Percentiles rank a stretch among this genome's conserved stretches.
These are phyloP conservation scores for Diplodia scrobiculata DNA, from an alignment of 2,329 filamentous ascomycete species.

Conservation along the genomic window DNA sequence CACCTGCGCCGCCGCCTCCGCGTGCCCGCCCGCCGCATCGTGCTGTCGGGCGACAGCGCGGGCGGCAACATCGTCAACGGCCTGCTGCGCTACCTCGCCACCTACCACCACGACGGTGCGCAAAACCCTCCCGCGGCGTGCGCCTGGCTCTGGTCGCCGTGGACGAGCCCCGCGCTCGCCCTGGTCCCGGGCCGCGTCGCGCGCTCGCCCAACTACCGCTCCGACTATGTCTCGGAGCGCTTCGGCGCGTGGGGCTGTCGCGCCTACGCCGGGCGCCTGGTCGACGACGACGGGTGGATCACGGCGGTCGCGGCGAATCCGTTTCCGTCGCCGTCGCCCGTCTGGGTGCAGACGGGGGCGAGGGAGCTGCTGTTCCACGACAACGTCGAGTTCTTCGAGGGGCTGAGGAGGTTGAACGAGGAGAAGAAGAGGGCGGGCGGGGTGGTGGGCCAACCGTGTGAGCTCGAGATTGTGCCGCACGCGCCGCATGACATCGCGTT, in stretches of 20 bases:
- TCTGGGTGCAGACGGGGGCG: constrained; percentile 49
- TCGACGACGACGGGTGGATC: constrained; percentile 43
- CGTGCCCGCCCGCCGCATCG: constrained; percentile 48
- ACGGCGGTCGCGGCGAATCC: constrained; percentile 41
- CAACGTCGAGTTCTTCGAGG: constrained; percentile 42
- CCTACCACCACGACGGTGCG: constrained; percentile 40
- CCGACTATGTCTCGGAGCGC: constrained; percentile 48
- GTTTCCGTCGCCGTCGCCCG: constrained; percentile 46
- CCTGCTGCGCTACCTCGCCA: constrained; percentile 52
- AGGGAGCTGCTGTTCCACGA: constrained; percentile 50
- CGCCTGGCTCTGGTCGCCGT: constrained; percentile 50
- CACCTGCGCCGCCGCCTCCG: constrained; percentile 49
- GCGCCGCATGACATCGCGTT: constrained; percentile 54
- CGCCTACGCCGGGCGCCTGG: constrained; percentile 34
- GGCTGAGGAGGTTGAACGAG: constrained; percentile 42
- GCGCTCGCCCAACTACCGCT: constrained; percentile 41
- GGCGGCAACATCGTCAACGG: constrained; percentile 53
- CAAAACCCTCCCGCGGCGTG: constrained; percentile 41
- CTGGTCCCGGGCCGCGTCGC: constrained; percentile 35
- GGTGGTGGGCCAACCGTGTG: constrained; percentile 17
- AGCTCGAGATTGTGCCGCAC: constrained; percentile 43
- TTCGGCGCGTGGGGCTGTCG: constrained; percentile 51
- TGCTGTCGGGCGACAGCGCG: constrained; percentile 54
- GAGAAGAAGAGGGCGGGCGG: not conserved
- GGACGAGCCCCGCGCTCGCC: constrained; percentile 45